Conservation (phyloP, 2,329 filamentous ascomycete species). For the Penicillium sp. region DNA sequence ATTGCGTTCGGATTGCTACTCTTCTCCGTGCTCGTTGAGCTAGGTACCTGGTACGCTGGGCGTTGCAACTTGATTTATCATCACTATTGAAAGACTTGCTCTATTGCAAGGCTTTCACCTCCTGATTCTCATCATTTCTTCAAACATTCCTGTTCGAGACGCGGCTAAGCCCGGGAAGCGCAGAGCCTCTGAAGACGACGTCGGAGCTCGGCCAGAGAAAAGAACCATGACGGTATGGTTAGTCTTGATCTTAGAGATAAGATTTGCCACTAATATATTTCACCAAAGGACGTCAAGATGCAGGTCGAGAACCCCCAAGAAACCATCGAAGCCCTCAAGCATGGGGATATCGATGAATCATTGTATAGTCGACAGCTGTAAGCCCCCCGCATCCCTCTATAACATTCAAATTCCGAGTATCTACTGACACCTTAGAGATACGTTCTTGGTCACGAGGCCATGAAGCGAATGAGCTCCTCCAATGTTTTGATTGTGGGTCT, state of each 20-base stretch:
- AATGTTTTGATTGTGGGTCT: slow-evolving; percentile 90
- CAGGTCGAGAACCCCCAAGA: slow-evolving; percentile 59
- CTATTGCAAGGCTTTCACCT: slow-evolving; percentile 40
- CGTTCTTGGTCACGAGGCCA: slow-evolving; percentile 74
- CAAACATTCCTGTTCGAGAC: slow-evolving; percentile 43
- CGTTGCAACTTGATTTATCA: slow-evolving; percentile 27
- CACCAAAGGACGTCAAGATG: slow-evolving; percentile 54
- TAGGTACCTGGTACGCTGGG: slow-evolving; percentile 29
- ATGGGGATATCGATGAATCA: slow-evolving; percentile 65
- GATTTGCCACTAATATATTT: slow-evolving; percentile 16
- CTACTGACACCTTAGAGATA: slow-evolving; percentile 45
- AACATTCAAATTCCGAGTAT: neutral
- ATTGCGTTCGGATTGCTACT: slow-evolving; percentile 11
- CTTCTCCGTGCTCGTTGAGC: slow-evolving; percentile 12
- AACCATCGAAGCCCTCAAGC: slow-evolving; percentile 59
- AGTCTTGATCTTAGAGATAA: slow-evolving; percentile 1
- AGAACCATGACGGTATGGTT: slow-evolving; percentile 52
- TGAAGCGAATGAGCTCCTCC: slow-evolving; percentile 98
- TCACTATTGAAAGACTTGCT: slow-evolving; percentile 43
- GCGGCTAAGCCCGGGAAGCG: slow-evolving; percentile 52
- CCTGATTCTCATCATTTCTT: slow-evolving; percentile 41
- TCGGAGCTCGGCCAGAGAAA: slow-evolving; percentile 49
- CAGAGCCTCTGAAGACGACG: slow-evolving; percentile 49
- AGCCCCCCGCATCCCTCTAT: slow-evolving; percentile 14
- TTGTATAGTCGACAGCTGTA: slow-evolving; percentile 64